Evolutionary conservation across 2,329 filamentous ascomycete genomes (phyloP).

Genomic region (Fusarium denticulatum): DNA sequence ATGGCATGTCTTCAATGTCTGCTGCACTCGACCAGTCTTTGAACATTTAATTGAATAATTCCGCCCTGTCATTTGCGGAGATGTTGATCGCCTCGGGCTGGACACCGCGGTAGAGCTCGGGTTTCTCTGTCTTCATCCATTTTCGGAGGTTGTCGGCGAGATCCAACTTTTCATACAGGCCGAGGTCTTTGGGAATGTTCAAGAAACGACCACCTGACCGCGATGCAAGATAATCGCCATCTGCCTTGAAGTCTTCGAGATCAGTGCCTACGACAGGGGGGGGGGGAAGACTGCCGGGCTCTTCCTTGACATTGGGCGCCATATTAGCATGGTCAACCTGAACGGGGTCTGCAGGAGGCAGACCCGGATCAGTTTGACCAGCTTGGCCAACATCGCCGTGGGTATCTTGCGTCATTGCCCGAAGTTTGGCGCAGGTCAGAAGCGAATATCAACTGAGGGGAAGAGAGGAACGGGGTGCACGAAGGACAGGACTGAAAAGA

Average conservation of each 20-base stretch:
- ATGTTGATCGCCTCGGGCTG: rapidly evolving
- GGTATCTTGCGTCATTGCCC: rapidly evolving
- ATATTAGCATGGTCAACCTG: not conserved
- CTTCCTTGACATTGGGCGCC: rapidly evolving
- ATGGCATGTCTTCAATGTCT: not conserved
- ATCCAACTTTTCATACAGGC: not conserved
- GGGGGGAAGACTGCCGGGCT: rapidly evolving
- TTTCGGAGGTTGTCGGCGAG: not conserved
- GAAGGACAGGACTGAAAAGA: not conserved
- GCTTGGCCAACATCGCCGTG: not conserved
- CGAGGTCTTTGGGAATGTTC: not conserved
- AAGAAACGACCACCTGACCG: not conserved
- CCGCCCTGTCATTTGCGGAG: rapidly evolving
- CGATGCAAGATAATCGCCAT: not conserved
- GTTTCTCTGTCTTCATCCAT: rapidly evolving
- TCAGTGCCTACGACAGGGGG: not conserved
- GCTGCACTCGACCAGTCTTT: not conserved
- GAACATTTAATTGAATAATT: rapidly evolving
- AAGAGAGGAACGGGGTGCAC: not conserved
- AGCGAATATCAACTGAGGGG: not conserved
- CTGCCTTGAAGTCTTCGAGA: not conserved
- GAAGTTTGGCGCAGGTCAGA: not conserved
- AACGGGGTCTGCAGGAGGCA: not conserved
- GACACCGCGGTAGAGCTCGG: rapidly evolving
- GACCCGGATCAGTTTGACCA: not conserved